phyloP scores from a whole-genome alignment of 139 green algal genomes.

The Nannochloris sp. region DNA sequence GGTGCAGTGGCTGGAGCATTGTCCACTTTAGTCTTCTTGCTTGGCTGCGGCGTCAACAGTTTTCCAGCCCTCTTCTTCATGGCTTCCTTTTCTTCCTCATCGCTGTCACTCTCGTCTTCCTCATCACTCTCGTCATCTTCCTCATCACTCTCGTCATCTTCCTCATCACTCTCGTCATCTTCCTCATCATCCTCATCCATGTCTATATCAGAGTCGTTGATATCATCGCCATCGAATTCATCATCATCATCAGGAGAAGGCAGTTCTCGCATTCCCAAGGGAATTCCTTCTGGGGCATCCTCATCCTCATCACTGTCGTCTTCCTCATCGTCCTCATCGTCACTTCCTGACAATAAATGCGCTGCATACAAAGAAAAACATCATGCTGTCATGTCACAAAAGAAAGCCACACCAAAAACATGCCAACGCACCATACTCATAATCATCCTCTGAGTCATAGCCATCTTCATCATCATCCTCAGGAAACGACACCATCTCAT shows the following conservation, averaged over 20 bases:
- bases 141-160: slow-evolving; percentile 6
- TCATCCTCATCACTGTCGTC: not conserved
- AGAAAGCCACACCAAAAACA: not conserved
- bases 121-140: slow-evolving; percentile 1
- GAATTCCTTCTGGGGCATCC: not conserved
- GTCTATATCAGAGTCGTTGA: slow-evolving; percentile 1
- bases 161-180: not conserved
- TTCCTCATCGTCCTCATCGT: not conserved
- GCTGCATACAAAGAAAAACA: not conserved
- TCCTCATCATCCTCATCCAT: not conserved
- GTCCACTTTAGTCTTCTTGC: slow-evolving; percentile 1
- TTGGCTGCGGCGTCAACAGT: not conserved
- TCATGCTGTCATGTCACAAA: not conserved
- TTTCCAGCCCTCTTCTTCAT: not conserved
- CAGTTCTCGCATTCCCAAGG: not conserved
- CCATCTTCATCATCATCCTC: not conserved
- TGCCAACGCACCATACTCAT: not conserved
- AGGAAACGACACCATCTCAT: slow-evolving; percentile 2
- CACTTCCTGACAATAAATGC: not conserved
- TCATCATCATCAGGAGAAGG: slow-evolving; percentile 3
- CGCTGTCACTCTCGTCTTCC: not conserved
- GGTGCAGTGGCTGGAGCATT: slow-evolving; percentile 10
- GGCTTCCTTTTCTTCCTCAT: not conserved
- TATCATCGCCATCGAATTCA: not conserved
- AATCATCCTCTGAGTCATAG: slow-evolving; percentile 6